Base-by-base conservation (phyloP, 192 early-diverging fungal species). In the Jimgerdemannia flammicorona region DNA sequence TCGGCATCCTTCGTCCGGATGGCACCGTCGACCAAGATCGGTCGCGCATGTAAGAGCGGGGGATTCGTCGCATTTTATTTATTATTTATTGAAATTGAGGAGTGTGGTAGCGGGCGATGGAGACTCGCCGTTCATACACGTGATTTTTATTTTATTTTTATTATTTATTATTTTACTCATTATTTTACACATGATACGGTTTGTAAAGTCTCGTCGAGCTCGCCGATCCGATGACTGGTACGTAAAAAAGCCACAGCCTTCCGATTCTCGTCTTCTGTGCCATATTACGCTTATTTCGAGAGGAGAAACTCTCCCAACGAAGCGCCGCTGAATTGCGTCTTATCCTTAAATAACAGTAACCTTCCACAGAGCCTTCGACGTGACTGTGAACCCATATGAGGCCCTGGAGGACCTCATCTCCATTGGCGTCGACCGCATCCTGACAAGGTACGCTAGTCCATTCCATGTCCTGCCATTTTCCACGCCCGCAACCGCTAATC, bases 291-390 rank as follows among this genome's bases (percentile, higher is more conserved):
- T 29, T 29, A 29, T 29, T 29, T 29, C 1, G 29, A 29, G 29
- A 29, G 29, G 29, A 29, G 29, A 29, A 29, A 29, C n/a, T n/a
- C n/a, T n/a, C n/a, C n/a, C n/a, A n/a, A n/a, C n/a, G 29, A 29
- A 29, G 29, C 29, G 29, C 29, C 29, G 29, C 29, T 29, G 29
- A 29, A 29, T 29, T 29, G 29, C 29, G 29, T 29, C 29, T 29
- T 1, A 29, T 1, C 29, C 29, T 59, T 59, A 0, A 59, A 59
- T 59, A 54, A 85, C 63, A 80, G 90, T 92, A 3, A 91, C 90
- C 8, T 92, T 91, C 68, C 91, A 92, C 73, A 79, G 91, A 44
- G 91, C 91, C 3, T 92, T 92, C 73, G 91, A 92, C 69, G 81
- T 91, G 77, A 78, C 85, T 4, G 78, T 79, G 40, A 87, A 92